Percentiles rank a stretch among this genome's conserved stretches.
Evolutionary conservation across 1,284 basidiomycete species (phyloP).

Genomic region (Neonothopanus nambi): DNA sequence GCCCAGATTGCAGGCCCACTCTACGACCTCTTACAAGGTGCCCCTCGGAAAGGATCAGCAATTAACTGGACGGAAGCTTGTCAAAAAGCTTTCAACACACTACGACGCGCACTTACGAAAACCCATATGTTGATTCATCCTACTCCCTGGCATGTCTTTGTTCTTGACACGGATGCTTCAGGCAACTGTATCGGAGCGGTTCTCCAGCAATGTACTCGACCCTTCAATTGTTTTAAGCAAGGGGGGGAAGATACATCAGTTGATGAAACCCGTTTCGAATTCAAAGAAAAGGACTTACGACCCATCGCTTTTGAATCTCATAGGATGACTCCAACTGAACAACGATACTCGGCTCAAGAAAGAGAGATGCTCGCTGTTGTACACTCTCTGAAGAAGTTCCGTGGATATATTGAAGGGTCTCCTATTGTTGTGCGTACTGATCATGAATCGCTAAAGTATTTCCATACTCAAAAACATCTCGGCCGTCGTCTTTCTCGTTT

Average conservation of each 20-base stretch:
- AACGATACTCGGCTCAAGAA: slow-evolving; percentile 13
- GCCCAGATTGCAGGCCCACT: slow-evolving; percentile 1
- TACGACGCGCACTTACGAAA: not conserved
- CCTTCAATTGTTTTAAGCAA: not conserved
- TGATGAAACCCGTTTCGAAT: slow-evolving; percentile 29
- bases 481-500: slow-evolving; percentile 42
- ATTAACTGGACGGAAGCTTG: not conserved
- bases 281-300: slow-evolving; percentile 11
- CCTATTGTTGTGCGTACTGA: slow-evolving; percentile 1
- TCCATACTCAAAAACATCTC: slow-evolving; percentile 20
- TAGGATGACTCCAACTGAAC: slow-evolving; percentile 4
- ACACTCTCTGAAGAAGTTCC: not conserved
- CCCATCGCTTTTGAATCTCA: slow-evolving; percentile 6
- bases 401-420: not conserved
- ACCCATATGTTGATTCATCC: not conserved
- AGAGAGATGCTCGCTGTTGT: slow-evolving; percentile 17
- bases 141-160: not conserved
- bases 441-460: slow-evolving; percentile 3
- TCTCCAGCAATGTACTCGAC: not conserved
- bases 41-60: not conserved
- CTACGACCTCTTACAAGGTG: not conserved
- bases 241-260: slow-evolving; percentile 29
- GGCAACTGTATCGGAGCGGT: slow-evolving; percentile 9
- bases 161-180: slow-evolving; percentile 10
- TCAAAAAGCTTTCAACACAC: not conserved